phyloP scores from a whole-genome alignment of 2,329 filamentous ascomycete genomes.

The Colletotrichum lindemuthianum region DNA sequence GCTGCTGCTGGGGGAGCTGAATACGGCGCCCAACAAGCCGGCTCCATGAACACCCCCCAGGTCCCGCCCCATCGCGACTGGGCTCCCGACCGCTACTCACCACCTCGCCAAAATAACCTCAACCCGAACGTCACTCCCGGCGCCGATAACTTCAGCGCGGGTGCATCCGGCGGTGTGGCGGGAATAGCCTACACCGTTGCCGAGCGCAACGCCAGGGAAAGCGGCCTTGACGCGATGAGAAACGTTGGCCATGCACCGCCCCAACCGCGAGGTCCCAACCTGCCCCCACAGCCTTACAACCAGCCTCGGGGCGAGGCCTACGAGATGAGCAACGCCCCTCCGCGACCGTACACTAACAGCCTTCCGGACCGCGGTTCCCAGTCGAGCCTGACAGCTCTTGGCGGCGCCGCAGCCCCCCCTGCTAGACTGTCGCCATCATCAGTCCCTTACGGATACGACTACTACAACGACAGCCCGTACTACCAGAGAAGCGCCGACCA shows the following conservation, averaged over 20 bases:
- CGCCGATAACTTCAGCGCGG: slow-evolving; percentile 73
- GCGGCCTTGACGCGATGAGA: slow-evolving; percentile 71
- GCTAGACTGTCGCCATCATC: slow-evolving; percentile 57
- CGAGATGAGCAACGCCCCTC: slow-evolving; percentile 35
- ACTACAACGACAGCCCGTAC: slow-evolving; percentile 74
- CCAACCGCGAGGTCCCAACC: slow-evolving; percentile 40
- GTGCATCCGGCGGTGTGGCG: slow-evolving; percentile 72
- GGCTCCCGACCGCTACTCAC: slow-evolving; percentile 20
- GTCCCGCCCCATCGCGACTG: slow-evolving; percentile 29
- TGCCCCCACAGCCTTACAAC: slow-evolving; percentile 35
- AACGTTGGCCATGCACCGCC: slow-evolving; percentile 42
- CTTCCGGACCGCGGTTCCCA: slow-evolving; percentile 52
- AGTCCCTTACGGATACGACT: slow-evolving; percentile 58
- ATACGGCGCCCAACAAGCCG: slow-evolving; percentile 31
- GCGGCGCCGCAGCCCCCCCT: slow-evolving; percentile 46
- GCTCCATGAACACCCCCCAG: slow-evolving; percentile 23
- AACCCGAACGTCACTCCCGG: slow-evolving; percentile 65
- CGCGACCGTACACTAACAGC: slow-evolving; percentile 17
- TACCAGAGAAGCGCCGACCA: slow-evolving; percentile 62
- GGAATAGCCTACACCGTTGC: slow-evolving; percentile 75
- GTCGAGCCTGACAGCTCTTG: slow-evolving; percentile 53
- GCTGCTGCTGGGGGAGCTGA: slow-evolving; percentile 38
- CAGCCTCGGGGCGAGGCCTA: slow-evolving; percentile 39
- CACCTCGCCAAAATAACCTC: slow-evolving; percentile 37
- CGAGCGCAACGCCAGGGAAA: slow-evolving; percentile 71